These are phyloP conservation scores for Neurospora sp. DNA, from an alignment of 495 filamentous ascomycete genomes.

Conservation along the genomic window DNA sequence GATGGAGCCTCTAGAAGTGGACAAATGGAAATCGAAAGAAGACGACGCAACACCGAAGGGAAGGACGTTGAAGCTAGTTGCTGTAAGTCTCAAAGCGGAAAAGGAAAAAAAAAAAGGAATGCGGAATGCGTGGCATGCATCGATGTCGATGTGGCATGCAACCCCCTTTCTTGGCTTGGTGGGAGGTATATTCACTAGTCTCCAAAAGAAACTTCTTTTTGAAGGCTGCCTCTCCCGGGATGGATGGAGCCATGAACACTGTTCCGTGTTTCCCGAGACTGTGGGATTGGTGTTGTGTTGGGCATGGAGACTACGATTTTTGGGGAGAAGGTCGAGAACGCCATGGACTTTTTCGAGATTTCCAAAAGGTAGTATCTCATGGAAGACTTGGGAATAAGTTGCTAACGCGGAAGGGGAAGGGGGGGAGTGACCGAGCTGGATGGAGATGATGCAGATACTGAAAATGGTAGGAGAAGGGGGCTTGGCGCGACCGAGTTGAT, in stretches of 20 bases:
- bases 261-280: not conserved
- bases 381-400: not conserved
- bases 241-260: not conserved
- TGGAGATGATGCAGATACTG: not conserved
- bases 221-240: not conserved
- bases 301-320: not conserved
- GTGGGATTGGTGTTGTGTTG: constrained; percentile 9
- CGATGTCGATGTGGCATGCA: not conserved
- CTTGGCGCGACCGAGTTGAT: not conserved
- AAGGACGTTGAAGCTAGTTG: not conserved
- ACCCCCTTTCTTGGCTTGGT: not conserved
- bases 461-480: not conserved
- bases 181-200: not conserved
- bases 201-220: not conserved
- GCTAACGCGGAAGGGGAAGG: not conserved
- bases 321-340: not conserved
- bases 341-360: not conserved
- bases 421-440: not conserved
- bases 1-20: not conserved
- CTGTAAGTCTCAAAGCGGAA: constrained; percentile 6
- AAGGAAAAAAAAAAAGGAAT: not conserved
- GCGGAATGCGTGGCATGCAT: not conserved
- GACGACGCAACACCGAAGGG: not conserved
- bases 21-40: not conserved
- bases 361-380: not conserved